Base-by-base conservation (phyloP, 2,329 filamentous ascomycete species). In the Penicillium sp. region DNA sequence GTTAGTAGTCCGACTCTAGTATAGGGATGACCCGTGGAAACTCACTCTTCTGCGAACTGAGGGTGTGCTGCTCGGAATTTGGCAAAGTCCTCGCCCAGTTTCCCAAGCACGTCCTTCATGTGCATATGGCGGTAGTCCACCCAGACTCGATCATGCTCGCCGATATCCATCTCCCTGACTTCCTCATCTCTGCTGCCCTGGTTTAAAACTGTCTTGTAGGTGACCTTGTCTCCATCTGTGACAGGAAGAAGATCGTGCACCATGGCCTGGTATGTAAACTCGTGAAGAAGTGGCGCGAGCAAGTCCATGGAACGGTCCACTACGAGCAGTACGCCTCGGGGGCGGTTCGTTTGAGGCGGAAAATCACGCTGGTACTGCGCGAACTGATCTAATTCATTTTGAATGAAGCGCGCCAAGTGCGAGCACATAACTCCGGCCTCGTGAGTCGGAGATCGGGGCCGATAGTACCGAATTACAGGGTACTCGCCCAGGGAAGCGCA, bases 251-350 rank as follows among this genome's bases (percentile, higher is more conserved):
- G 79, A 70, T 99, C 94, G 73, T 97, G 90, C 4, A 91, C 93
- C 93, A 99, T 97, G 49, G 94, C 92, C 74, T 99, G 94, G 72
- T 97, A 99, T 13, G 94, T 97, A 71, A 99, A 97, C 69, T 99
- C 94, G 75, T 99, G 94, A 4, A 97, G 71, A 11, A 97, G 77
- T 1, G 94, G 94, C 0, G 93, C 87, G 76, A 89, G 85, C 4
- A 97, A 76, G 72, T 99, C 94, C 89, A 99, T 94, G 8, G 92
- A 90, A 59, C 94, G 85, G 72, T 97, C 94, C 1, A 92, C 90
- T 59, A 99, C 89, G 67, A 96, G 80, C 0, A 99, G 82, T 0
- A 92, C 85, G 38, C 90, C 90, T 61, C 90, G 88, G 7, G 92
- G 93, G 51, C 93, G 82, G 49, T 85, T 83, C 4, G 76, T 76